These are phyloP conservation scores for Linnemannia hyalina DNA, from an alignment of 192 early-diverging fungal genomes.

Conservation along the genomic window DNA sequence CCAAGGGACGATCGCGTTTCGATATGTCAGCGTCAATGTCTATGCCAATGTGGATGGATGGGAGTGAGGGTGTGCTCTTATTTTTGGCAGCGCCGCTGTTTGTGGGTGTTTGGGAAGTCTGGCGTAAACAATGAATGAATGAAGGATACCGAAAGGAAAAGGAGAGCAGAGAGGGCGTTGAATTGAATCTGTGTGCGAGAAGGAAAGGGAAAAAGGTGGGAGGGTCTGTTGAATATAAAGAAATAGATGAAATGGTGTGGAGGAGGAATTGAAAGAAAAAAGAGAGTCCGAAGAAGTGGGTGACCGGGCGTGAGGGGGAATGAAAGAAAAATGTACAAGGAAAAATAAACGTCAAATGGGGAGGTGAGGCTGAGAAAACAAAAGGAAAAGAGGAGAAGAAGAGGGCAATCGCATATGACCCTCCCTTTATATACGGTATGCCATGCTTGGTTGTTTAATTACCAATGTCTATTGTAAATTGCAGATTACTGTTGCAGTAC, in stretches of 20 bases:
- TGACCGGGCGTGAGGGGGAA: no score
- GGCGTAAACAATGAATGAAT: not conserved
- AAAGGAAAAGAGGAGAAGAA: no score
- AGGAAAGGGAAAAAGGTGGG: not conserved
- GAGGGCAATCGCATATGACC: not conserved
- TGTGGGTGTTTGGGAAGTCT: not conserved
- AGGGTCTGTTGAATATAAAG: not conserved
- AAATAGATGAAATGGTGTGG: not conserved
- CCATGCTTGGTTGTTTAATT: not conserved
- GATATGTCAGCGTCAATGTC: no score
- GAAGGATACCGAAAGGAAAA: not conserved
- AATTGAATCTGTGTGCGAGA: not conserved
- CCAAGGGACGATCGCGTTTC: not conserved
- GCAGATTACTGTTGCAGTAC: not conserved
- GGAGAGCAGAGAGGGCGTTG: not conserved
- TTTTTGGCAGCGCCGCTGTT: not conserved
- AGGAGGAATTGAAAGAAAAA: no score
- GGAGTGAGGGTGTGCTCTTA: not conserved
- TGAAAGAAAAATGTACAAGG: no score
- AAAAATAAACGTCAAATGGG: no score
- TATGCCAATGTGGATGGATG: not conserved
- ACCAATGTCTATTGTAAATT: no score
- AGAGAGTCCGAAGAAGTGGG: no score
- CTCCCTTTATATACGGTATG: not conserved
- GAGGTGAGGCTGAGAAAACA: no score